phyloP scores from a whole-genome alignment of 169 alveolate species.

The Cyclospora cayetanensis region DNA sequence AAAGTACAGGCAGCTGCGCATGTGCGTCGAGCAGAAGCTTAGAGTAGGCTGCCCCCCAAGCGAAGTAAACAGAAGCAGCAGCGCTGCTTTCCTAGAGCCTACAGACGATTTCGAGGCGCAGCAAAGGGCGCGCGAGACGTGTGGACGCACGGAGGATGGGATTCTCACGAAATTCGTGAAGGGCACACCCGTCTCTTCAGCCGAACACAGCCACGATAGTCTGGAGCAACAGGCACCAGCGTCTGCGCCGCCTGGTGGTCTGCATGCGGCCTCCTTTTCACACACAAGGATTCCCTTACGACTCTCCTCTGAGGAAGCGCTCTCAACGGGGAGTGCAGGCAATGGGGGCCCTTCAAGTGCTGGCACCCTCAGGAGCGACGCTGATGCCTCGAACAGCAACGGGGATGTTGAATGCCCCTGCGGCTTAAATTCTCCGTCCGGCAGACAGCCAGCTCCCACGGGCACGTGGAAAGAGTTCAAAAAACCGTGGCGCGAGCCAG shows the following conservation, averaged over 20 bases:
- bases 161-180: neutral
- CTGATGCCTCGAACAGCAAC: neutral
- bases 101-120: neutral
- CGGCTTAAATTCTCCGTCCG: neutral
- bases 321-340: too few relatives aligned
- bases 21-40: neutral
- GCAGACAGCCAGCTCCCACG: neutral
- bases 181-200: too few relatives aligned
- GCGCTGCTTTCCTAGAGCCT: neutral
- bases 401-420: constrained; percentile 33
- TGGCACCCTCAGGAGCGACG: neutral
- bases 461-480: neutral
- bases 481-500: neutral
- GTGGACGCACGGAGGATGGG: neutral
- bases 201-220: neutral
- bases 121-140: neutral
- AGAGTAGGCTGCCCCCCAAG: neutral
- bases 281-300: too few relatives aligned
- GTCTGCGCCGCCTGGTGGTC: neutral
- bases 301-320: too few relatives aligned
- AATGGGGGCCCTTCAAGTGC: too few relatives aligned
- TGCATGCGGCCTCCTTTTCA: neutral
- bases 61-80: neutral
- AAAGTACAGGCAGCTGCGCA: neutral
- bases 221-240: constrained; percentile 5